These are phyloP conservation scores for Chalara sp. DNA, from an alignment of 2,329 filamentous ascomycete genomes.

Conservation along the genomic window DNA sequence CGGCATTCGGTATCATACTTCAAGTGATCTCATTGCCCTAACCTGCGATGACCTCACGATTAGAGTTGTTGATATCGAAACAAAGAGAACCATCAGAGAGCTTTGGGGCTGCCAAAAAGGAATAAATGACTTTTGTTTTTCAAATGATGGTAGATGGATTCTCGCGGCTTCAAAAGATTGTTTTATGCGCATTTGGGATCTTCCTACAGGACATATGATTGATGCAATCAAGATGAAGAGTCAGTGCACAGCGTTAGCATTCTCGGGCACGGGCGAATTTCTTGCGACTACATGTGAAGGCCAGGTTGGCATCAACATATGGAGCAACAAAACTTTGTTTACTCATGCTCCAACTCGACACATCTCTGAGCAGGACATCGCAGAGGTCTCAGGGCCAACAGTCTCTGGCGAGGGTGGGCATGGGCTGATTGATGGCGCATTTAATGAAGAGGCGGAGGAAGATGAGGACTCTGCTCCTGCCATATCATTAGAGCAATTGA, in stretches of 20 bases:
- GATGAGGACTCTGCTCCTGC: conserved; percentile 49
- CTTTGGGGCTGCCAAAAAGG: conserved; percentile 73
- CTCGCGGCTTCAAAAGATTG: conserved; percentile 79
- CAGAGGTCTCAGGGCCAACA: conserved; percentile 60
- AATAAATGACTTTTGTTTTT: conserved; percentile 83
- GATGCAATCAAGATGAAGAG: conserved; percentile 78
- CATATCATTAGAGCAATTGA: conserved; percentile 67
- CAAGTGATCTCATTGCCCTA: conserved; percentile 80
- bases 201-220: conserved; percentile 91
- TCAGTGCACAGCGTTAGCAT: conserved; percentile 76
- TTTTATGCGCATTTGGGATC: conserved; percentile 82
- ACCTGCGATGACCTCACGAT: conserved; percentile 85
- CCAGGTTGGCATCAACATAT: conserved; percentile 82
- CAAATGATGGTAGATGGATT: conserved; percentile 89
- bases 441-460: conserved; percentile 46
- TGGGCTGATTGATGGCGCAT: conserved; percentile 69
- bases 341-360: conserved; percentile 80
- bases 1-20: conserved; percentile 71
- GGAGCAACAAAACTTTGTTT: conserved; percentile 92
- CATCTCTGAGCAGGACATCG: conserved; percentile 71
- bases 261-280: conserved; percentile 87
- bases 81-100: conserved; percentile 84
- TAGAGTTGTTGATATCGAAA: conserved; percentile 83
- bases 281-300: conserved; percentile 83
- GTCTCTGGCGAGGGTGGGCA: conserved; percentile 77